Base-by-base conservation (phyloP, 2,329 filamentous ascomycete genomes). In the Plenodomus tracheiphilus region DNA sequence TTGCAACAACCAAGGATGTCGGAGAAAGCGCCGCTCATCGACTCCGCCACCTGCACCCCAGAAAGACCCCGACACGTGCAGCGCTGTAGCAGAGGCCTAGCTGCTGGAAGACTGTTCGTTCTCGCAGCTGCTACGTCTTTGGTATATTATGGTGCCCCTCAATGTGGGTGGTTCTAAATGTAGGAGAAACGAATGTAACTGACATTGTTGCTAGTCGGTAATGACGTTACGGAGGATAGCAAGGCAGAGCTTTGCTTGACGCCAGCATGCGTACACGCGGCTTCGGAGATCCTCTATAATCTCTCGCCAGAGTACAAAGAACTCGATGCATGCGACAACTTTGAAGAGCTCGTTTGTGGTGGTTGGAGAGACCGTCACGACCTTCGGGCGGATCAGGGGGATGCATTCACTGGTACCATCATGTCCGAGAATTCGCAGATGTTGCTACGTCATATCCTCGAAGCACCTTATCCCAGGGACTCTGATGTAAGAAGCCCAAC, bases 261-360 rank as follows among this genome's bases (percentile, higher is more conserved):
- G 9, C 79, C 83, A 36, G 80, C 81, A 51, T 88, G 85, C 65
- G 75, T 87, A 11, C 81, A 86, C 59, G 84, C 84, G 11, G 79
- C 84, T 4, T 84, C 83, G 11, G 79, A 82, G 54, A 79, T 87
- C 34, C 75, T 86, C 8, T 81, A 83, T 54, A 86, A 84, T 50
- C 71, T 87, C 13, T 81, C 83, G 15, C 81, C 84, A 7, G 74
- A 84, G 42, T 85, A 87, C 68, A 75, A 81, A 50, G 70, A 82
- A 2, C 74, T 89, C 34, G 85, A 89, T 63, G 82, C 87, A 1
- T 90, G 87, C 59, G 80, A 77, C n/a, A 72, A 88, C 61, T 90
- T 90, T 51, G 84, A 88, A 51, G 76, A 85, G 64, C 79, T 85
- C 47, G 84, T 84, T 17, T 89, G 86, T 59, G 85, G 84, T 46